A percentile compares a stretch with the other conserved stretches of the same genome.
Evolutionary conservation across 257 asterid genomes (phyloP).

Genomic region (Solanum ossicruentum): DNA sequence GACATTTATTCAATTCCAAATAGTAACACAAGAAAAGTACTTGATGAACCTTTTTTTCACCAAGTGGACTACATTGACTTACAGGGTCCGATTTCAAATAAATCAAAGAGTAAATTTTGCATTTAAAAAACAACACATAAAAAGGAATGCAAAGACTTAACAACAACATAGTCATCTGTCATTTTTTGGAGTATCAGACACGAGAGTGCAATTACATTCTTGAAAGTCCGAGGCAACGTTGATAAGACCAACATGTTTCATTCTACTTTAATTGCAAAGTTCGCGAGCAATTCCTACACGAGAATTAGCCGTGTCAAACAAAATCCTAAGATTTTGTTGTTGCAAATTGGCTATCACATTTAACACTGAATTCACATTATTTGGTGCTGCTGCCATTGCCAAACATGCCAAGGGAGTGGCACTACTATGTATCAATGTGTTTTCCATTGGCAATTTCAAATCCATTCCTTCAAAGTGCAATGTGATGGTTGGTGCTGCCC

Average conservation of each 20-base stretch:
- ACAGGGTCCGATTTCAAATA: neutral
- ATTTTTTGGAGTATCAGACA: neutral
- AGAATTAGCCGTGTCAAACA: slow-evolving; percentile 56
- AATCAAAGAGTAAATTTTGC: neutral
- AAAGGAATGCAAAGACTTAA: neutral
- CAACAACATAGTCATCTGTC: neutral
- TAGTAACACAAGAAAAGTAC: neutral
- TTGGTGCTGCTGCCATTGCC: slow-evolving; percentile 70
- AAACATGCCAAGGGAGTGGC: slow-evolving; percentile 60
- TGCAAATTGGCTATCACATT: slow-evolving; percentile 78
- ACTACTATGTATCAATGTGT: slow-evolving; percentile 46
- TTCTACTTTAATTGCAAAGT: slow-evolving; percentile 25
- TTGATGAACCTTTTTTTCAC: neutral
- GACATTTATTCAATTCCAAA: neutral
- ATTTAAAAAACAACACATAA: neutral
- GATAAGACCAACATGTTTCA: neutral
- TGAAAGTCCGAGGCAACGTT: neutral
- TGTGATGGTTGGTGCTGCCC: slow-evolving; percentile 30
- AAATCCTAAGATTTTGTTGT: slow-evolving; percentile 77
- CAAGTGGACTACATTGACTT: neutral
- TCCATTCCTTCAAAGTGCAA: slow-evolving; percentile 46
- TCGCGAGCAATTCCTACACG: slow-evolving; percentile 70
- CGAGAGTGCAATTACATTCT: neutral
- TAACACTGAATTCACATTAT: slow-evolving; percentile 54
- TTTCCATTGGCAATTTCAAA: slow-evolving; percentile 44